Evolutionary conservation across 1,284 basidiomycete species (phyloP).

Genomic region (Paramarasmius palmivorus): DNA sequence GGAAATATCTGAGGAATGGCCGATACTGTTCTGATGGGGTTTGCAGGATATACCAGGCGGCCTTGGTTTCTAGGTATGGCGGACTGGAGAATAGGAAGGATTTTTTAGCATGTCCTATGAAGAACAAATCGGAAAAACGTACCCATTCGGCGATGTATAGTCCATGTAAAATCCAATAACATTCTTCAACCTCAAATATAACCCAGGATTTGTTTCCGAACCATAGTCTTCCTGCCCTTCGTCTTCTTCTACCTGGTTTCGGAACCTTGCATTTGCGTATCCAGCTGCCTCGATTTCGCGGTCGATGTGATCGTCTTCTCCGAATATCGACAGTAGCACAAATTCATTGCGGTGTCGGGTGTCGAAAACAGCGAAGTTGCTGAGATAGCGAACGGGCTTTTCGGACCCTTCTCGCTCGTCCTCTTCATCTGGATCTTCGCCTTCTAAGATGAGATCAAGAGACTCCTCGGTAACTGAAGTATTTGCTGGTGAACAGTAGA

Average conservation of each 20-base stretch:
- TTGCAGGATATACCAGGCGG: slow-evolving; percentile 60
- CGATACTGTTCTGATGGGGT: slow-evolving; percentile 47
- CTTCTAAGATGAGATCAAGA: not conserved
- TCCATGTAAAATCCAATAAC: slow-evolving; percentile 37
- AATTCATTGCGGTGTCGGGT: not conserved
- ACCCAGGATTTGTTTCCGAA: slow-evolving; percentile 39
- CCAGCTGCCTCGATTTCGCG: slow-evolving; percentile 36
- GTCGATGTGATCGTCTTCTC: not conserved
- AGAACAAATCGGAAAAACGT: slow-evolving; percentile 17
- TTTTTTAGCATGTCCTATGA: no score
- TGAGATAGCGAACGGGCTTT: slow-evolving; percentile 3
- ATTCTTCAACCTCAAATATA: slow-evolving; percentile 23
- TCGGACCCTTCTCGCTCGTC: not conserved
- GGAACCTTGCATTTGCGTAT: slow-evolving; percentile 17
- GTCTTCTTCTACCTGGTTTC: slow-evolving; percentile 22
- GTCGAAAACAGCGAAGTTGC: slow-evolving; percentile 9
- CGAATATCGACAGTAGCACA: not conserved
- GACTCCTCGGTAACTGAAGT: not conserved
- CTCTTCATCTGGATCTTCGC: slow-evolving; percentile 1
- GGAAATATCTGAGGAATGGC: slow-evolving; percentile 47
- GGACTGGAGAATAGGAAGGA: slow-evolving; percentile 40
- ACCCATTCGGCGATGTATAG: slow-evolving; percentile 39
- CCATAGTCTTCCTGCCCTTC: slow-evolving; percentile 44
- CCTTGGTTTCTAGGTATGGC: slow-evolving; percentile 58
- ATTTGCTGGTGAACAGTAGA: not conserved